phyloP scores from a whole-genome alignment of 73 alveolate genomes.

The Paramecium sonneborni region DNA sequence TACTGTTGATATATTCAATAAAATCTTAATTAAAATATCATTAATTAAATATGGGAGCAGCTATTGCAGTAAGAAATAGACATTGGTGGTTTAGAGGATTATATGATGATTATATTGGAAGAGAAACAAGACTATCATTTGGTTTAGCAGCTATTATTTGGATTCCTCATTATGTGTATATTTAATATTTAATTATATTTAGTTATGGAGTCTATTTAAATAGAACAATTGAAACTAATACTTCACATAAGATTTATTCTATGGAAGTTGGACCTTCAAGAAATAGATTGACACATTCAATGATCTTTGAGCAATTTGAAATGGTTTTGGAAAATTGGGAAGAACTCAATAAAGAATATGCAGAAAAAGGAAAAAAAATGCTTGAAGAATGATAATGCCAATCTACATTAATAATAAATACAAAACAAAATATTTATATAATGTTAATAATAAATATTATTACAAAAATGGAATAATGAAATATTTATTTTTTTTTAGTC shows the following conservation, averaged over 20 bases:
- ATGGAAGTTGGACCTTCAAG: slow-evolving; percentile 63
- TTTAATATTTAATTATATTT: neutral
- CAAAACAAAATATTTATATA: slow-evolving; percentile 1
- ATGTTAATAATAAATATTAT: neutral
- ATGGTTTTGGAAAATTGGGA: slow-evolving; percentile 61
- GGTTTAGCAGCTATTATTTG: slow-evolving; percentile 67
- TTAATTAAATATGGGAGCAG: slow-evolving; percentile 53
- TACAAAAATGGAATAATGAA: neutral
- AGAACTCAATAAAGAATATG: slow-evolving; percentile 57
- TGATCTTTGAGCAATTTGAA: slow-evolving; percentile 62
- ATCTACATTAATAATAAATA: neutral
- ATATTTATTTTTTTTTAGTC: neutral
- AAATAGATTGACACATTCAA: slow-evolving; percentile 64
- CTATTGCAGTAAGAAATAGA: slow-evolving; percentile 58
- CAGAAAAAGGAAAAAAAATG: slow-evolving; percentile 44
- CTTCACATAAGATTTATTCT: slow-evolving; percentile 57
- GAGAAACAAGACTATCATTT: slow-evolving; percentile 66
- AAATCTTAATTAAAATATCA: neutral
- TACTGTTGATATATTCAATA: neutral
- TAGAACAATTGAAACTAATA: slow-evolving; percentile 56
- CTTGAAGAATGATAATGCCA: neutral
- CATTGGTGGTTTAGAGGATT: slow-evolving; percentile 72
- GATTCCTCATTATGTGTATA: slow-evolving; percentile 67
- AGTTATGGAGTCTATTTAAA: slow-evolving; percentile 63
- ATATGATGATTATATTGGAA: slow-evolving; percentile 69